Percentiles rank a stretch among this genome's conserved stretches.
phyloP scores from a whole-genome alignment of 176 grass and related monocot genomes.

The Cenchrus fungigraminus region DNA sequence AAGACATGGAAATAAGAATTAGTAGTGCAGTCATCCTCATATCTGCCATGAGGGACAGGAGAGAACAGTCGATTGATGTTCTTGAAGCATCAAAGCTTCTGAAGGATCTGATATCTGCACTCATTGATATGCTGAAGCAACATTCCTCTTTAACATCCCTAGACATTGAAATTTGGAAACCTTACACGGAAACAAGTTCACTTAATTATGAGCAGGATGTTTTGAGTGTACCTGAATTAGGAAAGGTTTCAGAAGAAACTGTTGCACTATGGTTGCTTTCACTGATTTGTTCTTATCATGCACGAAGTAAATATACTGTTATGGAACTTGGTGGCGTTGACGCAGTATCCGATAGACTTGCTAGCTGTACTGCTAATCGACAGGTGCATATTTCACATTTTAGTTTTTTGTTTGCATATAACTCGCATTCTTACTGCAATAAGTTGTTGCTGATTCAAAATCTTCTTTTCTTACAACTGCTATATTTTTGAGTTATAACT shows the following conservation, averaged over 20 bases:
- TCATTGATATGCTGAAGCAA: constrained; percentile 84
- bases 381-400: constrained; percentile 62
- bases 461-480: constrained; percentile 30
- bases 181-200: constrained; percentile 55
- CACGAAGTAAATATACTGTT: constrained; percentile 64
- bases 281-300: constrained; percentile 77
- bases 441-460: constrained; percentile 31
- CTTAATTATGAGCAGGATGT: constrained; percentile 64
- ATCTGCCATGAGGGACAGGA: constrained; percentile 71
- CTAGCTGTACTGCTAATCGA: constrained; percentile 54
- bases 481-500: background rate
- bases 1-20: constrained; percentile 73
- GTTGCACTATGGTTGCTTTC: constrained; percentile 83
- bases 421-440: constrained; percentile 13
- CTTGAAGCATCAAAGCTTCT: constrained; percentile 70
- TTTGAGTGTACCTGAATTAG: constrained; percentile 60
- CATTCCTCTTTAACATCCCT: constrained; percentile 51
- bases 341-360: constrained; percentile 81
- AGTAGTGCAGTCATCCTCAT: constrained; percentile 71
- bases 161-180: constrained; percentile 79
- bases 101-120: constrained; percentile 69
- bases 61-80: constrained; percentile 59
- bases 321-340: constrained; percentile 84
- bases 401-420: constrained; percentile 30
- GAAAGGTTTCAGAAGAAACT: constrained; percentile 69